These are phyloP conservation scores for Fusarium sp. DNA, from an alignment of 2,329 filamentous ascomycete genomes.

Conservation along the genomic window DNA sequence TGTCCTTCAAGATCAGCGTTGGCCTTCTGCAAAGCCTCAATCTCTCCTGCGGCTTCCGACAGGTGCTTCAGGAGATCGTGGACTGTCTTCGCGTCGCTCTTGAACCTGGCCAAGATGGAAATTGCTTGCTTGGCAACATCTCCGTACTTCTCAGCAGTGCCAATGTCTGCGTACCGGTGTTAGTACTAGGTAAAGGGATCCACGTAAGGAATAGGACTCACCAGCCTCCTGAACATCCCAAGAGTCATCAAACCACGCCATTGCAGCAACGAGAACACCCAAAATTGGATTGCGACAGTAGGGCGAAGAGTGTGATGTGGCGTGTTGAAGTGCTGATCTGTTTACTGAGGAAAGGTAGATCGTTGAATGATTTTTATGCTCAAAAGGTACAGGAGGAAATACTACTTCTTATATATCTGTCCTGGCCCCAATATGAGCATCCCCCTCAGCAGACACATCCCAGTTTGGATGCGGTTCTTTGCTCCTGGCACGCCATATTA, in stretches of 20 bases:
- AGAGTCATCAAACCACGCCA: constrained; percentile 38
- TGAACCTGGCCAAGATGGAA: constrained; percentile 22
- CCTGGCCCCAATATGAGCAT: neutral
- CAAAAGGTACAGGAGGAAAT: neutral
- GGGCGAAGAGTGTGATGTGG: neutral
- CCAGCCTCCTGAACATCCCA: constrained; percentile 35
- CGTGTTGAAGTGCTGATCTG: neutral
- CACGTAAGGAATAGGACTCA: neutral
- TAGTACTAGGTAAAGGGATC: constrained; percentile 3
- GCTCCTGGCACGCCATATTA: constrained; percentile 20
- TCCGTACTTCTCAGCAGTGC: constrained; percentile 27
- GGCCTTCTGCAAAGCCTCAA: constrained; percentile 25
- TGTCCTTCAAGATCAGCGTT: constrained; percentile 25
- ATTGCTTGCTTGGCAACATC: constrained; percentile 30
- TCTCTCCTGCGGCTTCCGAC: constrained; percentile 23
- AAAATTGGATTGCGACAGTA: too few relatives aligned
- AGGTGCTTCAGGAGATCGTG: constrained; percentile 34
- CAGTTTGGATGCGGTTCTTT: neutral
- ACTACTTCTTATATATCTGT: neutral
- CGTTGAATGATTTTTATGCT: neutral
- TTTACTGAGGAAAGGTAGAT: neutral
- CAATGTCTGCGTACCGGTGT: constrained; percentile 16
- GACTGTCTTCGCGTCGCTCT: constrained; percentile 29
- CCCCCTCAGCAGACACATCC: neutral
- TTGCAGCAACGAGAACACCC: neutral